These are phyloP conservation scores for Wickerhamiella vanderwaltii DNA, from an alignment of 805 yeast genomes.

Conservation along the genomic window DNA sequence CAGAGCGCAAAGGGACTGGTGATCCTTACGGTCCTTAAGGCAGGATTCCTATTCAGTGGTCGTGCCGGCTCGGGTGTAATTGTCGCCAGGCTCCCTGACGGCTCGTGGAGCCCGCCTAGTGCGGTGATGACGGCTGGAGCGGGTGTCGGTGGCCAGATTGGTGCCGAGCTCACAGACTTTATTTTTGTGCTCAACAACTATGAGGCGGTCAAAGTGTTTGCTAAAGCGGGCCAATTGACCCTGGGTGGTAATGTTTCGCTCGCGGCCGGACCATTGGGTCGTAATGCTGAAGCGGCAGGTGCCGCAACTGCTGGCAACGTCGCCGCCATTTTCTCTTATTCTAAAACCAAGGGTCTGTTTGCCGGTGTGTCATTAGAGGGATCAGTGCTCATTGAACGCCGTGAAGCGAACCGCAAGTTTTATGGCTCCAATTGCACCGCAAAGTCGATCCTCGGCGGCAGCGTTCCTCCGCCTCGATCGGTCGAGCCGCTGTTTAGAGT, in stretches of 20 bases:
- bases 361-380: slow-evolving; percentile 98
- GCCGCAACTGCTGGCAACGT: slow-evolving; percentile 78
- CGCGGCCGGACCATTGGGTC: slow-evolving; percentile 95
- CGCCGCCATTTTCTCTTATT: slow-evolving; percentile 84
- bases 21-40: slow-evolving; percentile 84
- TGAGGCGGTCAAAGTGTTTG: slow-evolving; percentile 85
- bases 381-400: slow-evolving; percentile 87
- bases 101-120: slow-evolving; percentile 94
- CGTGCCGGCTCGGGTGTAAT: slow-evolving; percentile 96
- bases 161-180: slow-evolving; percentile 92
- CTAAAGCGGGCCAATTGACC: slow-evolving; percentile 88
- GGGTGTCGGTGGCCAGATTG: slow-evolving; percentile 97
- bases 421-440: slow-evolving; percentile 85
- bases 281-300: slow-evolving; percentile 96
- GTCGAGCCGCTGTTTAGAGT: slow-evolving; percentile 80
- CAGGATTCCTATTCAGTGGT: slow-evolving; percentile 92
- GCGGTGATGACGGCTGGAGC: slow-evolving; percentile 96
- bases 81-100: slow-evolving; percentile 88
- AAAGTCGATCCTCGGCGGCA: slow-evolving; percentile 69
- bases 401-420: slow-evolving; percentile 93
- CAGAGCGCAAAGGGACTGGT: slow-evolving; percentile 90
- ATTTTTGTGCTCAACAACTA: slow-evolving; percentile 80
- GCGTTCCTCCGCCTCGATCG: slow-evolving; percentile 86
- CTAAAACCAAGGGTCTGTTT: slow-evolving; percentile 90
- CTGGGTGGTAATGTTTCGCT: slow-evolving; percentile 90